Evolutionary conservation across 257 asterid species (phyloP), one percentile per base, ranked within the genome.

Genomic region (Solanum gracilifrons): DNA sequence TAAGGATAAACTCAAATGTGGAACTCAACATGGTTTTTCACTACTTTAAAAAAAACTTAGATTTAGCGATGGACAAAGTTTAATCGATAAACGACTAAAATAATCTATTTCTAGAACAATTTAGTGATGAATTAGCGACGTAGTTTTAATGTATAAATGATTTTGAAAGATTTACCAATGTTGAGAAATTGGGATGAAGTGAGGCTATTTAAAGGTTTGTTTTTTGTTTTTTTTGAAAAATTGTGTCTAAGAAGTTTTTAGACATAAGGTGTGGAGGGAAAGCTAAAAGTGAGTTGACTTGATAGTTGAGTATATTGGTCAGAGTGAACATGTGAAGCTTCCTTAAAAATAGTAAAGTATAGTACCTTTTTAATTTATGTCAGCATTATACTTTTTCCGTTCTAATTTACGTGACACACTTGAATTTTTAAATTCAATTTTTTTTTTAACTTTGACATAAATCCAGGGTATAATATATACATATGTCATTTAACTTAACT

Each of bases 1-100:
- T 31, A 85, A 83, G 80, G 92, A 96, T 91, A 84, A 92, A 84
- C 75, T 93, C 95, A 58, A 92, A 46, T 31, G 95, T 90, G 79
- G 92, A 90, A 83, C 74, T 75, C 91, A 92, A 84, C 95, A 93
- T 93, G 83, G 36, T 68, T 62, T 66, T 60, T 62, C 71, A n/a
- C 16, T 62, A 62, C 71, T 62, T 0, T 0, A 0, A 60, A 60
- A 23, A 60, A 21, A 23, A 7, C 58, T 46, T 60, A 23, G 7
- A 62, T 62, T 62, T 62, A 62, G 7, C 16, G 31, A 62, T n/a
- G 31, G 3, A 62, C 1, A n/a, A 60, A 60, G 0, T 23, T 60
- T 21, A 55, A 1, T 60, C 3, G 13, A 60, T 20, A 58, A 58
- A 55, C n/a, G 1, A 16, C 0, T 51, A 51, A 16, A 55, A 55